These are phyloP conservation scores for Didymella exigua DNA, from an alignment of 2,329 filamentous ascomycete genomes.

Conservation along the genomic window DNA sequence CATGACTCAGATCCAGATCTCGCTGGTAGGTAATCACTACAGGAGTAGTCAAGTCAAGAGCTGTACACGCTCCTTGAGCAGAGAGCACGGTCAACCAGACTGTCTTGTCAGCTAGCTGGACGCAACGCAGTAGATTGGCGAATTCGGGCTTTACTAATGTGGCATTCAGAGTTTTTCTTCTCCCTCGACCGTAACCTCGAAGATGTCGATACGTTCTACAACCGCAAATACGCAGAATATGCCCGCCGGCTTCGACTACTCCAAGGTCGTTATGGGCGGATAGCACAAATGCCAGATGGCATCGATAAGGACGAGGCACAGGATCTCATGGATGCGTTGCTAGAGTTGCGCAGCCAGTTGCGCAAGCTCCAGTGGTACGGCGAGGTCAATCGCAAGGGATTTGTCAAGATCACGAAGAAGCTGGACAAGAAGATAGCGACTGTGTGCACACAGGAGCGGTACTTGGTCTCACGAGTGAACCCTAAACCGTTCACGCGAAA, in stretches of 20 bases:
- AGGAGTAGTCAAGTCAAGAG: not conserved
- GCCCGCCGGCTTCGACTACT: slow-evolving; percentile 83
- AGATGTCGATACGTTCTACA: slow-evolving; percentile 95
- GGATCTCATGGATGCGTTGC: slow-evolving; percentile 85
- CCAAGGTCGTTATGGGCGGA: slow-evolving; percentile 83
- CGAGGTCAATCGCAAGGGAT: slow-evolving; percentile 92
- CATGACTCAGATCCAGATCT: slow-evolving; percentile 80
- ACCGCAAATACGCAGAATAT: slow-evolving; percentile 88
- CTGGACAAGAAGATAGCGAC: slow-evolving; percentile 90
- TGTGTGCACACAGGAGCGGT: slow-evolving; percentile 78
- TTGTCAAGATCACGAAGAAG: slow-evolving; percentile 99
- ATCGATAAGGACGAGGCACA: slow-evolving; percentile 89
- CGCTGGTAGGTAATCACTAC: slow-evolving; percentile 70
- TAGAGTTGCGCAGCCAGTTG: slow-evolving; percentile 85
- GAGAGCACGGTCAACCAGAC: not conserved
- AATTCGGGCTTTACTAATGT: slow-evolving; percentile 11
- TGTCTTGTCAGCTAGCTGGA: too few species aligned
- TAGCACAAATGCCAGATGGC: slow-evolving; percentile 69
- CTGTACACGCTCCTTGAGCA: not conserved
- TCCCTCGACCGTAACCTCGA: slow-evolving; percentile 96
- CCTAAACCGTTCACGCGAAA: slow-evolving; percentile 86
- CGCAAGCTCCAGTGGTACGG: slow-evolving; percentile 97
- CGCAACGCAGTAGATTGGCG: not conserved
- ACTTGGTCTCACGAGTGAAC: slow-evolving; percentile 89
- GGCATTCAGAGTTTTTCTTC: slow-evolving; percentile 84